A percentile compares a stretch with the other conserved stretches of the same genome.
Evolutionary conservation across 805 yeast genomes (phyloP).

Genomic region (Monosporozyma siamensis): DNA sequence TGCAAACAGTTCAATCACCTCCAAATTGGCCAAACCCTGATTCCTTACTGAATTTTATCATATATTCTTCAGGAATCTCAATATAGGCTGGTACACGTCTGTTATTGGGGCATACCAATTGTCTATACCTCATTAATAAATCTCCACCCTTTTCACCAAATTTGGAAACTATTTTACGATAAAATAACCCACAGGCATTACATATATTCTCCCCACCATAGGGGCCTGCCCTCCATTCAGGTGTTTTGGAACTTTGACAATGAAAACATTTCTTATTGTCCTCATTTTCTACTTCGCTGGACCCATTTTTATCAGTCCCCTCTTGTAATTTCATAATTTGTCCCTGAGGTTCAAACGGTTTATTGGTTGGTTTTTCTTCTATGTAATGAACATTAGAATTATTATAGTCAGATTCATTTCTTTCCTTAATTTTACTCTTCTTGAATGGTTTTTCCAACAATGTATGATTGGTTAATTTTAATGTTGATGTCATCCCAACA

Average conservation of each 20-base stretch:
- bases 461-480: neutral
- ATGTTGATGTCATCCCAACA: conserved; percentile 1
- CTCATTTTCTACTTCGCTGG: neutral
- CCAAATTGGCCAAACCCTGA: neutral
- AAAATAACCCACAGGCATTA: conserved; percentile 85
- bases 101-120: conserved; percentile 12
- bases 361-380: too few relatives aligned
- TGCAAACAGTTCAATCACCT: too few relatives aligned
- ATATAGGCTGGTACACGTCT: conserved; percentile 21
- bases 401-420: too few relatives aligned
- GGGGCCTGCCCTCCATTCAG: conserved; percentile 93
- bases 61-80: conserved; percentile 16
- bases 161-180: conserved; percentile 45
- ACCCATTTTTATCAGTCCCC: neutral
- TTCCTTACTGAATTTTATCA: neutral
- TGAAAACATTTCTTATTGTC: conserved; percentile 4
- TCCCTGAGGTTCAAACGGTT: neutral
- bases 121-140: conserved; percentile 20
- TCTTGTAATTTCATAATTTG: neutral
- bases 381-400: too few relatives aligned
- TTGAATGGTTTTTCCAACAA: neutral
- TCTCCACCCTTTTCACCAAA: conserved; percentile 21
- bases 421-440: neutral
- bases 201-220: conserved; percentile 73
- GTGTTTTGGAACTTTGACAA: conserved; percentile 38